phyloP scores from a whole-genome alignment of 495 filamentous ascomycete genomes.

The Hypoxylon fuscum region DNA sequence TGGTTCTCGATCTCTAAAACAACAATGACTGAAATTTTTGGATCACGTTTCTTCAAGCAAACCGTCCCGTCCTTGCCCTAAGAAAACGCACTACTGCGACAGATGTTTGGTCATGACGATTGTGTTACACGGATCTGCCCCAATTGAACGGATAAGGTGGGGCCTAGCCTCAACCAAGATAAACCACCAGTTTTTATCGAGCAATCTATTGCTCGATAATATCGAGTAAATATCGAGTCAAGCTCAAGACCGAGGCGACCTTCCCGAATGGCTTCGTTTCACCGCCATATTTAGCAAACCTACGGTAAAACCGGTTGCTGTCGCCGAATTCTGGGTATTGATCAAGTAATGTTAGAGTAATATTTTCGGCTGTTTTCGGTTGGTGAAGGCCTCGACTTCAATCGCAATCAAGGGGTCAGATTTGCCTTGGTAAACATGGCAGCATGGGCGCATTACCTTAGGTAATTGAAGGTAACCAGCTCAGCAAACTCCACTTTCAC shows the following conservation, averaged over 20 bases:
- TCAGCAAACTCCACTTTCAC: constrained; percentile 24
- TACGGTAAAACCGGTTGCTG: background rate
- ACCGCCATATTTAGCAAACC: constrained; percentile 18
- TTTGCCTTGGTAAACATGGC: background rate
- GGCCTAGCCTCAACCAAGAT: constrained; percentile 9
- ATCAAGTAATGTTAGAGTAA: constrained; percentile 37
- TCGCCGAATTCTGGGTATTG: constrained; percentile 13
- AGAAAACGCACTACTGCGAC: background rate
- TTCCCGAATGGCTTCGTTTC: constrained; percentile 33
- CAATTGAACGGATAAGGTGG: background rate
- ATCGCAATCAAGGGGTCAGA: constrained; percentile 6
- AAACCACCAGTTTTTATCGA: constrained; percentile 32
- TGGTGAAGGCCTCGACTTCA: constrained; percentile 13
- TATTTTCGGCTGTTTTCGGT: constrained; percentile 31
- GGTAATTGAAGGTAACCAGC: background rate
- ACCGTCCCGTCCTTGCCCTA: background rate
- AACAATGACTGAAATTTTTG: background rate
- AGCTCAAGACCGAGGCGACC: background rate
- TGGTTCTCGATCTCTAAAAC: too few relatives aligned
- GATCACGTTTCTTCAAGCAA: background rate
- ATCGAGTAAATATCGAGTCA: constrained; percentile 37
- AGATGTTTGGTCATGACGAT: too few relatives aligned
- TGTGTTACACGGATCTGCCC: too few relatives aligned
- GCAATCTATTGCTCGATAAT: constrained; percentile 36
- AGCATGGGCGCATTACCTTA: too few relatives aligned